These are phyloP conservation scores for Russula abietina DNA, from an alignment of 768 basidiomycete species.

Conservation along the genomic window DNA sequence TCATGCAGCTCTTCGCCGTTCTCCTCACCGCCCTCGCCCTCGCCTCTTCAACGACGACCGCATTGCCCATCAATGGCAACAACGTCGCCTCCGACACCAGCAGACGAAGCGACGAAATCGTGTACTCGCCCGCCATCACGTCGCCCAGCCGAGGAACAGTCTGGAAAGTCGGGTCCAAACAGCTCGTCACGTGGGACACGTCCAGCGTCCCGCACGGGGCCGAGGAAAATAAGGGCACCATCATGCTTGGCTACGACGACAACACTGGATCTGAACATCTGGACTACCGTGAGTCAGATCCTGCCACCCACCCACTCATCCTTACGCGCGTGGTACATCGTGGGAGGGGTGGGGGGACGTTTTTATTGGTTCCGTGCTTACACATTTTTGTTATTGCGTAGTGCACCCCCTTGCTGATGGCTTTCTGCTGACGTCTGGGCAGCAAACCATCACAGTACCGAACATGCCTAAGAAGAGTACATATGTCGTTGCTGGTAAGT, in stretches of 20 bases:
- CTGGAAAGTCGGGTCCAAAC: slow-evolving; percentile 1
- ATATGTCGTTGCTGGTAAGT: slow-evolving; percentile 18
- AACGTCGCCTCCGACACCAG: too few relatives aligned
- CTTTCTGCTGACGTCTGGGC: neutral
- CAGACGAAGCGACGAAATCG: slow-evolving; percentile 4
- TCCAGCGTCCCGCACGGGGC: neutral
- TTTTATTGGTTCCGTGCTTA: neutral
- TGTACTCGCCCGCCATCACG: neutral
- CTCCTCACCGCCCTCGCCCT: slow-evolving; percentile 10
- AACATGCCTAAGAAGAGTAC: neutral
- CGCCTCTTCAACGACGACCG: slow-evolving; percentile 5
- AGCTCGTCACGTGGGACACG: slow-evolving; percentile 10
- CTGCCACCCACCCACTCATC: too few relatives aligned
- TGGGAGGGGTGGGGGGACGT: too few relatives aligned
- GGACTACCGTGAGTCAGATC: slow-evolving; percentile 1
- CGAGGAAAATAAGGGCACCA: neutral
- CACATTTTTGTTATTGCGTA: neutral
- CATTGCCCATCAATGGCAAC: neutral
- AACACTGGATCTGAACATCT: slow-evolving; percentile 4
- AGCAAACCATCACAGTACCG: neutral
- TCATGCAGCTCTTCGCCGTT: slow-evolving; percentile 18
- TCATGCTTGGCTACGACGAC: slow-evolving; percentile 9
- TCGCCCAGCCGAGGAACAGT: neutral
- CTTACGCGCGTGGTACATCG: too few relatives aligned
- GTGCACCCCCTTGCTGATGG: neutral